A percentile compares a stretch with the other conserved stretches of the same genome.
Evolutionary conservation across 345 rosid species (phyloP).

Genomic region (Adansonia digitata): DNA sequence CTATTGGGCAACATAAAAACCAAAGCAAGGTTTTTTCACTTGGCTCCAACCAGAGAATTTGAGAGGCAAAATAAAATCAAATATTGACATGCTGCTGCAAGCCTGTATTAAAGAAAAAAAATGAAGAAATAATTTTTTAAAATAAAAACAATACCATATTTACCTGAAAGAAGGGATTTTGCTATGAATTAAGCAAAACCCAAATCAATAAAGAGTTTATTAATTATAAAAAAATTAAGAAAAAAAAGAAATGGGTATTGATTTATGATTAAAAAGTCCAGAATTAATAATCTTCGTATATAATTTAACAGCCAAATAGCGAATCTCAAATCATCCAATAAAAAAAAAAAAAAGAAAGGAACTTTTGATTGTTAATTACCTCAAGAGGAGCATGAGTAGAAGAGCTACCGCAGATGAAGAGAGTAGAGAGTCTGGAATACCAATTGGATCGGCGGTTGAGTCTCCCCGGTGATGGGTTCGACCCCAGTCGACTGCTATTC

Average conservation of each 20-base stretch:
- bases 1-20: neutral
- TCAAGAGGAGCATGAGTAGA: constrained; percentile 35
- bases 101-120: neutral
- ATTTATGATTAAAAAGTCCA: neutral
- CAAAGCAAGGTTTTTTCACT: neutral
- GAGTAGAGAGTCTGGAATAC: constrained; percentile 28
- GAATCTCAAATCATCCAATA: neutral
- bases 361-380: constrained; percentile 26
- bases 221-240: neutral
- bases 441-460: constrained; percentile 31
- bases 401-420: constrained; percentile 46
- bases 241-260: neutral
- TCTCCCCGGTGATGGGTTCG: constrained; percentile 27
- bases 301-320: neutral
- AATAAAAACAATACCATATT: neutral
- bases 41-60: neutral
- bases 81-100: neutral
- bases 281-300: neutral
- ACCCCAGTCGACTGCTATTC: constrained; percentile 38
- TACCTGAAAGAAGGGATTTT: neutral
- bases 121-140: neutral
- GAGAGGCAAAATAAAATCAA: neutral
- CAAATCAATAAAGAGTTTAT: neutral
- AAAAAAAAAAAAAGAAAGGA: neutral
- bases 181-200: neutral